A percentile compares a stretch with the other conserved stretches of the same genome.
phyloP scores from a whole-genome alignment of 2,329 filamentous ascomycete species.

The Aspergillus oerlinghausenensis region DNA sequence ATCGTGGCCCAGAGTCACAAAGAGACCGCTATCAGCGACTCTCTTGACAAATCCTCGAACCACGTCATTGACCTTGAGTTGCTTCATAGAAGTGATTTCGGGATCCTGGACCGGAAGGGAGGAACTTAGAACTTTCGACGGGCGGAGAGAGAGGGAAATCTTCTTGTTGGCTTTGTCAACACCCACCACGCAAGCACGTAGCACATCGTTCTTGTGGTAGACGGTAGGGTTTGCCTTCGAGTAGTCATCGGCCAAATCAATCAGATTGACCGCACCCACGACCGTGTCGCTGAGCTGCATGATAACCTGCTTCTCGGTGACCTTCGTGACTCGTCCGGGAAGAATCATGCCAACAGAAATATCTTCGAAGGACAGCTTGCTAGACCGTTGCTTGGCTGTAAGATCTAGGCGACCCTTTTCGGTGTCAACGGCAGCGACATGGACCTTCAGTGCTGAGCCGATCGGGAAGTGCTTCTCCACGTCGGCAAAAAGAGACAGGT shows the following conservation, averaged over 20 bases:
- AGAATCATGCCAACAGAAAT: constrained; percentile 76
- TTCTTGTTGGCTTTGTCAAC: constrained; percentile 82
- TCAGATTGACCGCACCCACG: constrained; percentile 73
- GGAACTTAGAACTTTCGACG: constrained; percentile 85
- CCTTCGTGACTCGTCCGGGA: constrained; percentile 77
- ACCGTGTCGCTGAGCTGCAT: constrained; percentile 79
- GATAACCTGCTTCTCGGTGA: constrained; percentile 76
- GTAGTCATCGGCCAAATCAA: constrained; percentile 84
- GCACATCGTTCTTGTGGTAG: constrained; percentile 77
- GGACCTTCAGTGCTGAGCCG: constrained; percentile 80
- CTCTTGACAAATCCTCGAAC: constrained; percentile 90
- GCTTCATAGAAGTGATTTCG: constrained; percentile 66
- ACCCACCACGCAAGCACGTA: constrained; percentile 79
- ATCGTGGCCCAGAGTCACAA: constrained; percentile 75
- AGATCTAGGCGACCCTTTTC: constrained; percentile 75
- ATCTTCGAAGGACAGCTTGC: constrained; percentile 63
- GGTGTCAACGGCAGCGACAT: constrained; percentile 69
- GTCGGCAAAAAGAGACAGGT: constrained; percentile 72
- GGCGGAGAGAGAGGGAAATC: constrained; percentile 73
- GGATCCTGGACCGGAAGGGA: constrained; percentile 73
- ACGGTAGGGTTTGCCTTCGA: constrained; percentile 69
- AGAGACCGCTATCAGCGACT: constrained; percentile 82
- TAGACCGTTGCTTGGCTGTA: constrained; percentile 64
- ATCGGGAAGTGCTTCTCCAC: constrained; percentile 77
- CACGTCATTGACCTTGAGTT: constrained; percentile 71